Evolutionary conservation across 805 yeast genomes (phyloP).

Genomic region (Kodamaea lidongshanica): DNA sequence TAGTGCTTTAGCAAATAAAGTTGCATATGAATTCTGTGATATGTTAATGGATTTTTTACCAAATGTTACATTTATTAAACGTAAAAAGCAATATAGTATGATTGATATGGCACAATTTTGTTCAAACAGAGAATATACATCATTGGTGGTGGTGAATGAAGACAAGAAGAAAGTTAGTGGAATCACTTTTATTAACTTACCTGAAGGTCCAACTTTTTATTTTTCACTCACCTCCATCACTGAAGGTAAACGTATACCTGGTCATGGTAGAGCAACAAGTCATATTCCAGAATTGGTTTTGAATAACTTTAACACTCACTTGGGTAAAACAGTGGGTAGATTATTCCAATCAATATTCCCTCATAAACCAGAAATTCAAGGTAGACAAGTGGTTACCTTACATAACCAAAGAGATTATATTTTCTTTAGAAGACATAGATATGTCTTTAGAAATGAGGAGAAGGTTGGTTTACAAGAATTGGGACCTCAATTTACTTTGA

Average conservation of each 20-base stretch:
- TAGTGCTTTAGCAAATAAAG: conserved; percentile 74
- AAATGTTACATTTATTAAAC: conserved; percentile 75
- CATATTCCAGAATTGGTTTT: conserved; percentile 89
- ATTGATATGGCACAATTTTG: conserved; percentile 83
- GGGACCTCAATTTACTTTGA: conserved; percentile 94
- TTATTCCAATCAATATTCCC: conserved; percentile 91
- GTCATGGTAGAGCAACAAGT: conserved; percentile 86
- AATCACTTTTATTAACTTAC: conserved; percentile 85
- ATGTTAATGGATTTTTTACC: conserved; percentile 80
- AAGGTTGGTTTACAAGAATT: conserved; percentile 91
- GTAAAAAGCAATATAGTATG: conserved; percentile 78
- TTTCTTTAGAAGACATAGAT: conserved; percentile 92
- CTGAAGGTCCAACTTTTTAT: conserved; percentile 92
- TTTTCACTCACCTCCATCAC: conserved; percentile 75
- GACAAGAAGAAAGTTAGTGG: conserved; percentile 92
- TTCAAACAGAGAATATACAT: conserved; percentile 78
- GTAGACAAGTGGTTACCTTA: conserved; percentile 90
- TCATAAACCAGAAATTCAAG: conserved; percentile 86
- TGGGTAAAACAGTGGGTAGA: conserved; percentile 91
- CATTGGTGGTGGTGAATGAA: conserved; percentile 83
- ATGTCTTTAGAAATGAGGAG: conserved; percentile 82
- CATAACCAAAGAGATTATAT: conserved; percentile 96
- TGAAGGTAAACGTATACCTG: conserved; percentile 67
- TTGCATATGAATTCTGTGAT: conserved; percentile 88
- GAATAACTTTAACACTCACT: conserved; percentile 86